These are phyloP conservation scores for Cryomyces minteri DNA, from an alignment of 495 filamentous ascomycete species.

Conservation along the genomic window DNA sequence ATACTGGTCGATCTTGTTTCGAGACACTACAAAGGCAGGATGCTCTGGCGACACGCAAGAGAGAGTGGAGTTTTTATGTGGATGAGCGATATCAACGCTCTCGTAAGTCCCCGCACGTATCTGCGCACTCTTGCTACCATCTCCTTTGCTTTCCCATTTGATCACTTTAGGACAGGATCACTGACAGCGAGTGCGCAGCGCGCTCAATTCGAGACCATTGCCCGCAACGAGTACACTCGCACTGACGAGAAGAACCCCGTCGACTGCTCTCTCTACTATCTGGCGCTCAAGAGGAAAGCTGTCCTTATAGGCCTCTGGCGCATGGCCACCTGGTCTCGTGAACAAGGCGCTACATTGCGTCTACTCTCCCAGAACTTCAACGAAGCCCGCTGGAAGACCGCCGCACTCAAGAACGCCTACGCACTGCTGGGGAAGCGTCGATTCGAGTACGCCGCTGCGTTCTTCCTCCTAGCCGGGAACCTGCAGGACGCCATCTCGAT, in stretches of 20 bases:
- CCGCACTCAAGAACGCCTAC: conserved; percentile 92
- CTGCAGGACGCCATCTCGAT: conserved; percentile 73
- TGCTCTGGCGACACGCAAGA: conserved; percentile 70
- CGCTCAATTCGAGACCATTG: conserved; percentile 71
- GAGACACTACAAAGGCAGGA: conserved; percentile 51
- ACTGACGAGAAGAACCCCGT: conserved; percentile 77
- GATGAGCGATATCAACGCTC: conserved; percentile 55
- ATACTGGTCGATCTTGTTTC: conserved; percentile 81
- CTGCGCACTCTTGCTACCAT: conserved; percentile 46
- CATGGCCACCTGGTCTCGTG: conserved; percentile 79
- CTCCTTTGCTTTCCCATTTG: not conserved
- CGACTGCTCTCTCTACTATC: conserved; percentile 84
- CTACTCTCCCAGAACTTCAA: conserved; percentile 78
- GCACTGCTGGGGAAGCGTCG: conserved; percentile 82
- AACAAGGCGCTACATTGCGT: conserved; percentile 59
- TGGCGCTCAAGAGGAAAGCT: conserved; percentile 81
- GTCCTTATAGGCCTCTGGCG: conserved; percentile 88
- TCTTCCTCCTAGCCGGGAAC: conserved; percentile 82
- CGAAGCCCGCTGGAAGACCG: conserved; percentile 70
- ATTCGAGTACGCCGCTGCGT: conserved; percentile 91
- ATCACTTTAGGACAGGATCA: not conserved
- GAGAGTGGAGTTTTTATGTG: conserved; percentile 93
- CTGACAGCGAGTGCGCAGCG: conserved; percentile 26
- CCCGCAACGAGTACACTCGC: conserved; percentile 83
- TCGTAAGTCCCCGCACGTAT: conserved; percentile 37